phyloP scores from a whole-genome alignment of 495 filamentous ascomycete genomes.

The Thozetella sp. region DNA sequence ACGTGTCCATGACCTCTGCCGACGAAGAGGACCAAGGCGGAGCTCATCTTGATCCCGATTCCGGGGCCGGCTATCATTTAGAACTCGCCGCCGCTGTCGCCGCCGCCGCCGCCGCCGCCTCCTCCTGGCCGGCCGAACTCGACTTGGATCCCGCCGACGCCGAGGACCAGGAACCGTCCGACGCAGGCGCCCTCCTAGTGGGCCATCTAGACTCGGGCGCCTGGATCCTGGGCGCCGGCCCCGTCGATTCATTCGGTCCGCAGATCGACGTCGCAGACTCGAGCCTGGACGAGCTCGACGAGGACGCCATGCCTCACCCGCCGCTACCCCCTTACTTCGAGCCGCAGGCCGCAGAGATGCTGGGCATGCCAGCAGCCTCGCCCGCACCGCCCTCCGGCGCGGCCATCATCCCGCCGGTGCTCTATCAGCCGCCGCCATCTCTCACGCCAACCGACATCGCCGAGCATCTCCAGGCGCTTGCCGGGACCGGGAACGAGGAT shows the following conservation, averaged over 20 bases:
- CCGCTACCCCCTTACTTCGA: not conserved
- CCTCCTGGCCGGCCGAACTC: too few relatives aligned
- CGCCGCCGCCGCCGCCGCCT: constrained; percentile 9
- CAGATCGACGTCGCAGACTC: constrained; percentile 3
- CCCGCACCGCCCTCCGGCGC: not conserved
- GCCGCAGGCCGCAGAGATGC: not conserved
- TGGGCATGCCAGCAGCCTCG: not conserved
- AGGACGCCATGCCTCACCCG: not conserved
- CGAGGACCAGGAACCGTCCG: constrained; percentile 12
- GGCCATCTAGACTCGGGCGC: constrained; percentile 12
- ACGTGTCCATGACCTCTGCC: constrained; percentile 1
- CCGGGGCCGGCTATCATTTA: not conserved
- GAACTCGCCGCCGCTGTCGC: not conserved
- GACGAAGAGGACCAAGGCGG: not conserved
- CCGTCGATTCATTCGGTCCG: constrained; percentile 15
- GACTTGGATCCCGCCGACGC: constrained; percentile 18
- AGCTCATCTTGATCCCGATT: not conserved
- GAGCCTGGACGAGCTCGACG: not conserved
- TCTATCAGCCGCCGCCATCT: not conserved
- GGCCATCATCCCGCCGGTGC: not conserved
- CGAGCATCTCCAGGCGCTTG: constrained; percentile 6
- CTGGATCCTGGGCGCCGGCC: constrained; percentile 18
- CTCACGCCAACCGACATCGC: constrained; percentile 1
- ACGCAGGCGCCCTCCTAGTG: constrained; percentile 18
- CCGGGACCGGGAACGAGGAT: constrained; percentile 1